Evolutionary conservation across 177 flowering plant genomes (phyloP), one percentile per base, ranked within the genome.

Genomic region (Vitis hybrid): DNA sequence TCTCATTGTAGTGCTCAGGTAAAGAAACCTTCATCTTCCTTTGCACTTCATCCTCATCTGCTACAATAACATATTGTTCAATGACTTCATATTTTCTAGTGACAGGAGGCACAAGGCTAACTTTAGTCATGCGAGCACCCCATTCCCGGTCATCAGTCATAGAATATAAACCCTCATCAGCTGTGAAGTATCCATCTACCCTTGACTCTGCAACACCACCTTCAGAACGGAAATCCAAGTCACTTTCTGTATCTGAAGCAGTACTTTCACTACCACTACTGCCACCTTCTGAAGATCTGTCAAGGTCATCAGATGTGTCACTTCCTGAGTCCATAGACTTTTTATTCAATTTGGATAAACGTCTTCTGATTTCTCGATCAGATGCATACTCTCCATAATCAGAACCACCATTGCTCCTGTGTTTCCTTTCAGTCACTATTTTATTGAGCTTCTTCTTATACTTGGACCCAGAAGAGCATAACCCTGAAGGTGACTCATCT

Each of bases 121-220:
- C 90, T 81, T 96, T 93, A 31, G 99, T 96, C 99, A 96, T 96
- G 39, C 99, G 99, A 72, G 98, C 98, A 79, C 99, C 99, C 99
- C 99, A 96, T 77, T 96, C 99, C 39, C 99, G 98, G 10, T 91
- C 99, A 61, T 92, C 97, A 56, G 84, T 70, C 55, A 75, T 70
- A 56, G 87, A 76, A 68, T 89, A 92, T 14, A 87, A 76, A 64
- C 86, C 66, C 48, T 88, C 97, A 68, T 92, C 90, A 51, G 57
- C 76, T 14, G 64, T 64, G 49, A 78, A 73, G 60, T 76, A 78
- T 50, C 79, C 79, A 69, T 83, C 86, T 56, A 71, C 79, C 72
- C 81, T 83, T 56, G 83, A 77, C 64, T 81, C 87, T 62, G 75
- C 74, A 66, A 67, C n/a, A 53, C 76, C 81, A 75, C 75, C 76